Evolutionary conservation across 495 filamentous ascomycete genomes (phyloP), one percentile per base, ranked within the genome.

Genomic region (Penicillium waksmanii): DNA sequence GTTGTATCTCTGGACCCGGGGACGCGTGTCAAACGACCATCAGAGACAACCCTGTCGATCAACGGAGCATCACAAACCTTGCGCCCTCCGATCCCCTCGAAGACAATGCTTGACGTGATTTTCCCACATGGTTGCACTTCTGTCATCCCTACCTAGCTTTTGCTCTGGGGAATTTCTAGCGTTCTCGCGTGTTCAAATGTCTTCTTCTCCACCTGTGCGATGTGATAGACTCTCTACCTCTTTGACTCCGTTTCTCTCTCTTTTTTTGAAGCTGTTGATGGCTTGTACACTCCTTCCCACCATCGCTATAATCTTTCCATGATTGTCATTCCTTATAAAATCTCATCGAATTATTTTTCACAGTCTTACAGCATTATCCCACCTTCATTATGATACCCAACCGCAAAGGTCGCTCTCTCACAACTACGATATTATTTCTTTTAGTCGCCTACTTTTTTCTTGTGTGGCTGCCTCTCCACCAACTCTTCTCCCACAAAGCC

Each of bases 301-400:
- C 38, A 47, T 46, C 50, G 31, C 44, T 59, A 31, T 35, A 25
- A 38, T 36, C 42, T 21, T 48, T 50, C 50, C 27, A 74, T 75
- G 69, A 58, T 71, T 70, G 31, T 63, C 73, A 25, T 55, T 71
- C 56, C 36, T 74, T 11, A 64, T 31, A 31, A 31, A 31, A 31
- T 7, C 27, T 19, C 42, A 17, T 44, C 42, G n/a, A 44, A 5
- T 38, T 38, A 5, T 13, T n/a, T 31, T 31, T 40, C 36, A 40
- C 36, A 40, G 36, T 40, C 8, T 40, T 40, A 3, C 36, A 40
- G 46, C 46, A 27, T 25, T 48, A 48, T 27, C 10, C 69, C 54
- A 69, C 62, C 46, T 75, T 73, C 63, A 57, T 66, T 53, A 67
- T 78, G 58, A 66, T 73, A 47, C 57, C 64, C 38, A 72, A 58